phyloP scores from a whole-genome alignment of 2,329 filamentous ascomycete species.

The Hypoxylon sp. region DNA sequence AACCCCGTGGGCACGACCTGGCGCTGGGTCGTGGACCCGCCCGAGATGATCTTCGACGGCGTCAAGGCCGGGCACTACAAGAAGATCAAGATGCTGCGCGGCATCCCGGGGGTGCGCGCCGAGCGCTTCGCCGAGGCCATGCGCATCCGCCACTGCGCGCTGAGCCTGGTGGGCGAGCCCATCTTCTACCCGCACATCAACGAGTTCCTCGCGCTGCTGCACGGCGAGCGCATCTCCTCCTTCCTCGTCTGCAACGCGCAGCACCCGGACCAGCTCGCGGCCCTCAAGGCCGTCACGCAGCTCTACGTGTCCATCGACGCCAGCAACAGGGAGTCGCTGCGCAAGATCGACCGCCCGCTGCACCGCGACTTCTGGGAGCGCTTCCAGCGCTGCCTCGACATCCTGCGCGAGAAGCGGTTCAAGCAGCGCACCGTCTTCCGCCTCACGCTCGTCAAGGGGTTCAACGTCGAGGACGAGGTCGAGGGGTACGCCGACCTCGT shows the following conservation, averaged over 20 bases:
- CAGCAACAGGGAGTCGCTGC: slow-evolving; percentile 86
- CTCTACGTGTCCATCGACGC: slow-evolving; percentile 97
- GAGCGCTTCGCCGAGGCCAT: slow-evolving; percentile 94
- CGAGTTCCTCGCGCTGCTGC: slow-evolving; percentile 85
- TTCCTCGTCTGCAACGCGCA: slow-evolving; percentile 98
- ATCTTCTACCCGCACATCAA: slow-evolving; percentile 99
- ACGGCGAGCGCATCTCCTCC: slow-evolving; percentile 87
- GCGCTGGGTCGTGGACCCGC: slow-evolving; percentile 95
- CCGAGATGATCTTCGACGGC: slow-evolving; percentile 88
- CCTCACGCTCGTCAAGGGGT: slow-evolving; percentile 94
- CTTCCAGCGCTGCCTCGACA: slow-evolving; percentile 90
- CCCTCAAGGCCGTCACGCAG: slow-evolving; percentile 88
- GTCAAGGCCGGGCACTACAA: slow-evolving; percentile 94
- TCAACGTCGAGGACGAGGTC: slow-evolving; percentile 95
- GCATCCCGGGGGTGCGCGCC: slow-evolving; percentile 90
- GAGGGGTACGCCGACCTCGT: slow-evolving; percentile 91
- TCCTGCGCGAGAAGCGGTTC: slow-evolving; percentile 84
- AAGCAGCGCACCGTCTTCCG: slow-evolving; percentile 94
- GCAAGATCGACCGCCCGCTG: slow-evolving; percentile 89
- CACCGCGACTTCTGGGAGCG: slow-evolving; percentile 98
- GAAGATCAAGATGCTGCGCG: slow-evolving; percentile 97
- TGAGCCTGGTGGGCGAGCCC: slow-evolving; percentile 94
- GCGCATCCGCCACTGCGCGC: slow-evolving; percentile 91
- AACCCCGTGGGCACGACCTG: slow-evolving; percentile 97
- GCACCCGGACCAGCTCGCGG: slow-evolving; percentile 89